Conservation (phyloP, 1,284 basidiomycete species). For the Gomphus sp. region DNA sequence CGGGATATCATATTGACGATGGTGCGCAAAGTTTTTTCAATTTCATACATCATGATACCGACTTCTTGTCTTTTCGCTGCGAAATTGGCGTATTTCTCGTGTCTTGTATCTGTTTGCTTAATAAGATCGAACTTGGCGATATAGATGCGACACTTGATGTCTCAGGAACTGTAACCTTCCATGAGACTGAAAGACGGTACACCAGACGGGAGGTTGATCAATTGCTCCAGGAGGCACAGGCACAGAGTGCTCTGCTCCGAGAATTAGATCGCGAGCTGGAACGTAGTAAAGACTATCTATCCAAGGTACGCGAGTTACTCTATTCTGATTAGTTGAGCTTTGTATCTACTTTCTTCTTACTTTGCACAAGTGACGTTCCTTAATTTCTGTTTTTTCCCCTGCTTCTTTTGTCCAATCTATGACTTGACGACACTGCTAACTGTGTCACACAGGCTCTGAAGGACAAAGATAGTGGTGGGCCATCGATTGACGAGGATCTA, state of each 20-base stretch:
- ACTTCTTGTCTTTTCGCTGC: not conserved
- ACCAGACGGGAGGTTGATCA: constrained; percentile 57
- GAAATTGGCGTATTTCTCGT: not conserved
- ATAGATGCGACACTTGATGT: constrained; percentile 56
- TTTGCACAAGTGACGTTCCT: not conserved
- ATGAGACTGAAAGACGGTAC: constrained; percentile 50
- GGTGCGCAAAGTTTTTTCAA: constrained; percentile 35
- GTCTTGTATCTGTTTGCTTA: not conserved
- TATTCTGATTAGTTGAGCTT: not conserved
- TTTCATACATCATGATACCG: not conserved
- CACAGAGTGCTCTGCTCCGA: constrained; percentile 41
- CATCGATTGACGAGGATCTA: not conserved
- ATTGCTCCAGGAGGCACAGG: constrained; percentile 51
- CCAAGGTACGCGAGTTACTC: constrained; percentile 36
- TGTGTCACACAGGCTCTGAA: not conserved
- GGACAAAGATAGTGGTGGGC: not conserved
- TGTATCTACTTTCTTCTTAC: not conserved
- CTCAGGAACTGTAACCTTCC: constrained; percentile 63
- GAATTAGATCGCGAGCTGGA: constrained; percentile 49
- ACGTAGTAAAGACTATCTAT: constrained; percentile 55
- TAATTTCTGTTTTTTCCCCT: not conserved
- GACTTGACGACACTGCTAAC: not conserved
- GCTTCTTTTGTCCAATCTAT: not conserved
- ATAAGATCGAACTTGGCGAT: constrained; percentile 62
- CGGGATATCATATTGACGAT: constrained; percentile 56